These are phyloP conservation scores for Neolentinus lepideus DNA, from an alignment of 1,284 basidiomycete genomes.

Conservation along the genomic window DNA sequence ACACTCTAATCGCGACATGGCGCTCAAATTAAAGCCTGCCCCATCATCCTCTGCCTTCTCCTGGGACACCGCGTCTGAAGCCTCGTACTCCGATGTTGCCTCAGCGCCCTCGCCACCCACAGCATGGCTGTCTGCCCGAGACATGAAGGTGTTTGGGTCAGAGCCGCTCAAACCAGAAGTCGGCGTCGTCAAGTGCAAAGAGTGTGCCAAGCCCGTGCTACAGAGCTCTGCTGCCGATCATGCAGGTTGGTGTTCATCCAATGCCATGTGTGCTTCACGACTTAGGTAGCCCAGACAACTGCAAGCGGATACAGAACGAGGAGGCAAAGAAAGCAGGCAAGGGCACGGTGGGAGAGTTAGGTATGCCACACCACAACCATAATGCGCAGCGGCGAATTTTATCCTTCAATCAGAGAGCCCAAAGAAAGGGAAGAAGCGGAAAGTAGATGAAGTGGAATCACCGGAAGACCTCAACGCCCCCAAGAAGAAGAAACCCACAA, in stretches of 20 bases:
- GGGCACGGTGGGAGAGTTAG: conserved; percentile 25
- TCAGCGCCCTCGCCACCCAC: conserved; percentile 44
- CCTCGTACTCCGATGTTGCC: conserved; percentile 25
- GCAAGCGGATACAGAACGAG: conserved; percentile 1
- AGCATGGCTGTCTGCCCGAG: conserved; percentile 73
- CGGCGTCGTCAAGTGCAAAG: conserved; percentile 69
- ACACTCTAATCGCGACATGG: neutral
- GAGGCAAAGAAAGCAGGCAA: neutral
- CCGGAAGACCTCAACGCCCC: conserved; percentile 48
- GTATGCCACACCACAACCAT: conserved; percentile 15
- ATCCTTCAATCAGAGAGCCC: neutral
- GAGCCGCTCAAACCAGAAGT: conserved; percentile 62
- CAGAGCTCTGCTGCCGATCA: conserved; percentile 74
- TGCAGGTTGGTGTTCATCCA: conserved; percentile 42
- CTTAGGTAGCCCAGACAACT: neutral
- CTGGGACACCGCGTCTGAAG: conserved; percentile 42
- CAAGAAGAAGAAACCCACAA: conserved; percentile 68
- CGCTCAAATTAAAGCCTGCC: conserved; percentile 37
- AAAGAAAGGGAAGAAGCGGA: conserved; percentile 61
- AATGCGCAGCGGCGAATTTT: conserved; percentile 9
- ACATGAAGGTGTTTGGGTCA: conserved; percentile 84
- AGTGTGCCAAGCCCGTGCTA: conserved; percentile 73
- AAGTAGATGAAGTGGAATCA: conserved; percentile 58
- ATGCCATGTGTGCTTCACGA: neutral
- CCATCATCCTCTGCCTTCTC: conserved; percentile 40